Evolutionary conservation across 352 stramenopile genomes (phyloP), one percentile per base, ranked within the genome.

Genomic region (Aphanomyces euteiches): DNA sequence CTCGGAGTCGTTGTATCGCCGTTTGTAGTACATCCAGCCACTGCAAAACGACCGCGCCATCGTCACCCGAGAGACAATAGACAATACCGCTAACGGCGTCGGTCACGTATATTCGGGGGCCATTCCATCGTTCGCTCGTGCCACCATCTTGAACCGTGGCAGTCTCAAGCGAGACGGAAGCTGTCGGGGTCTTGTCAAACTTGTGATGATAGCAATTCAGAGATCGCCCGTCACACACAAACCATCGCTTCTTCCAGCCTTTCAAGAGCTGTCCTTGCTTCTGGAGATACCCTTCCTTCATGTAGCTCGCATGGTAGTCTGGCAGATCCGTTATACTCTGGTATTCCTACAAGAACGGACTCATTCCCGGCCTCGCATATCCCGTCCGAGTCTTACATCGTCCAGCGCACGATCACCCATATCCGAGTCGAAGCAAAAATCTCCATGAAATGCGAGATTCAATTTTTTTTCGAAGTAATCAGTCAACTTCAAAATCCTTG

Each of bases 51-150:
- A 86, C 79, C 10, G 81, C 74, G 2, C 74, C 81, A 60, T 92
- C 86, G 59, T 93, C 86, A 0, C 81, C 78, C 7, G 83, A 91
- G 40, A 93, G 74, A 64, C 86, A 93, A 73, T 93, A 93, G 76
- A 92, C 87, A 45, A 90, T 83, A 40, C 86, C 83, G 10, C 69
- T 90, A 19, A 79, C 74, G 38, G 75, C 77, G 67, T 93, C 86
- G 4, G 86, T 92, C 37, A 93, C 72, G 74, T 93, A 88, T 65
- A 93, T 93, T 39, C 83, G 80, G 19, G 86, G 84, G 40, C 83
- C 90, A 73, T 90, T 92, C 86, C 86, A 93, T 56, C 84, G 90
- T 74, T 93, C 86, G 66, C 84, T 92, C 21, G 89, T 65, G 7
- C 86, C 86, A 43, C 86, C 86, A 69, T 92, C 84, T 65, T 93